A percentile compares a stretch with the other conserved stretches of the same genome.
Conservation (phyloP, 139 green algal species). For the Pseudopediastrum boryanum region DNA sequence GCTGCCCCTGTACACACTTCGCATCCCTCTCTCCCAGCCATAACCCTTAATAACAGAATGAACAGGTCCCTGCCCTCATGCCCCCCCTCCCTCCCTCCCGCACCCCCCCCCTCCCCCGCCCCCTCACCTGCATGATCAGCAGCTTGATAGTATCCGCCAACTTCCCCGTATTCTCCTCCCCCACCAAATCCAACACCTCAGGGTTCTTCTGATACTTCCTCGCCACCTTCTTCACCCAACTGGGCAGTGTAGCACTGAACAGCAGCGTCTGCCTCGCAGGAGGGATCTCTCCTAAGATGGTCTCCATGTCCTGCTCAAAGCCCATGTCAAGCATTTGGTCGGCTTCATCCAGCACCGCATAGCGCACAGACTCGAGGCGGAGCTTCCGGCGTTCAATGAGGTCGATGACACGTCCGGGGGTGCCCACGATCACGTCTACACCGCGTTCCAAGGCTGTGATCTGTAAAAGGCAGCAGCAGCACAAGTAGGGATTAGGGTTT, state of each 20-base stretch:
- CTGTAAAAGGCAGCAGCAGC: conserved; percentile 49
- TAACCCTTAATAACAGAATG: too few species aligned
- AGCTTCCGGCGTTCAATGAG: conserved; percentile 87
- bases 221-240: conserved; percentile 92
- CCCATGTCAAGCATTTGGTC: conserved; percentile 98
- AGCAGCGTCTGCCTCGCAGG: conserved; percentile 92
- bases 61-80: background rate
- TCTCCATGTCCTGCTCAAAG: conserved; percentile 98
- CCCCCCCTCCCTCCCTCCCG: background rate
- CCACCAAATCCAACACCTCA: conserved; percentile 93
- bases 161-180: conserved; percentile 81
- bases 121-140: conserved; percentile 58
- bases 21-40: too few species aligned
- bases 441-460: conserved; percentile 75
- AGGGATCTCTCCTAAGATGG: conserved; percentile 81
- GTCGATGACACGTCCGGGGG: conserved; percentile 96
- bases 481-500: too few species aligned
- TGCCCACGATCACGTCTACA: conserved; percentile 96
- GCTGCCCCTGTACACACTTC: too few species aligned
- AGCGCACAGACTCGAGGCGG: conserved; percentile 64
- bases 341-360: conserved; percentile 96
- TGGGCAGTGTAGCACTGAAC: conserved; percentile 96
- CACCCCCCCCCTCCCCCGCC: background rate
- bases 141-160: conserved; percentile 75
- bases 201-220: conserved; percentile 81